These are phyloP conservation scores for Lunasporangiospora selenospora DNA, from an alignment of 192 early-diverging fungal species.

Conservation along the genomic window DNA sequence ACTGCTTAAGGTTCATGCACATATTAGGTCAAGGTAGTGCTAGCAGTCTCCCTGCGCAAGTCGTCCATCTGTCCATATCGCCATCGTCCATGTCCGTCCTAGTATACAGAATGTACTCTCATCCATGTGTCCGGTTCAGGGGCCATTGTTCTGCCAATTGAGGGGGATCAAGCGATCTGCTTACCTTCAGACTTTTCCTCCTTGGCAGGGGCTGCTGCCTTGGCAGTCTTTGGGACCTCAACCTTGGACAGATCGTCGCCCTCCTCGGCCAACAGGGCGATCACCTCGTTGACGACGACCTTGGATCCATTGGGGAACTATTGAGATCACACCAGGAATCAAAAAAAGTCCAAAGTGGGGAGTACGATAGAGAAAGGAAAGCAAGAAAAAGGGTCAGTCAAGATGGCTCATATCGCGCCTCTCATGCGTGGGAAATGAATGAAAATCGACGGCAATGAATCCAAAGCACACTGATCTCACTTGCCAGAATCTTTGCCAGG, in stretches of 20 bases:
- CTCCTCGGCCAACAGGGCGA: slow-evolving; percentile 89
- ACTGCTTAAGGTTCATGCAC: too few relatives aligned
- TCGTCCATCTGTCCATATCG: too few relatives aligned
- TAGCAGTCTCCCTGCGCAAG: too few relatives aligned
- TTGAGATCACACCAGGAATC: too few relatives aligned
- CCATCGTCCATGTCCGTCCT: too few relatives aligned
- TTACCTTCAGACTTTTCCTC: slow-evolving; percentile 48
- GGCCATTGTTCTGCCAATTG: too few relatives aligned
- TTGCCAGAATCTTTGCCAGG: slow-evolving; percentile 89
- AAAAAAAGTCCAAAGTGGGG: too few relatives aligned
- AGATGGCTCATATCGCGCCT: too few relatives aligned
- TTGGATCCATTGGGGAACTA: slow-evolving; percentile 70
- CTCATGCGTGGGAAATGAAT: slow-evolving; percentile 2
- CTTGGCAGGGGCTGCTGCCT: slow-evolving; percentile 35
- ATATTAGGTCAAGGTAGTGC: too few relatives aligned
- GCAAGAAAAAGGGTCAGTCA: neutral
- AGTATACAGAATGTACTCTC: too few relatives aligned
- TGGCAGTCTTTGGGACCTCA: slow-evolving; percentile 61
- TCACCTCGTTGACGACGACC: slow-evolving; percentile 75
- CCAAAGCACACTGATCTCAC: slow-evolving; percentile 2
- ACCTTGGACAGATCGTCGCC: slow-evolving; percentile 86
- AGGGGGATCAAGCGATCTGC: too few relatives aligned
- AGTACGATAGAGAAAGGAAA: neutral
- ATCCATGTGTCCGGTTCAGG: too few relatives aligned
- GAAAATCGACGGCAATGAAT: neutral